Percentiles rank a stretch among this genome's conserved stretches.
phyloP scores from a whole-genome alignment of 1,284 basidiomycete genomes.

The Hymenochaete sp. region DNA sequence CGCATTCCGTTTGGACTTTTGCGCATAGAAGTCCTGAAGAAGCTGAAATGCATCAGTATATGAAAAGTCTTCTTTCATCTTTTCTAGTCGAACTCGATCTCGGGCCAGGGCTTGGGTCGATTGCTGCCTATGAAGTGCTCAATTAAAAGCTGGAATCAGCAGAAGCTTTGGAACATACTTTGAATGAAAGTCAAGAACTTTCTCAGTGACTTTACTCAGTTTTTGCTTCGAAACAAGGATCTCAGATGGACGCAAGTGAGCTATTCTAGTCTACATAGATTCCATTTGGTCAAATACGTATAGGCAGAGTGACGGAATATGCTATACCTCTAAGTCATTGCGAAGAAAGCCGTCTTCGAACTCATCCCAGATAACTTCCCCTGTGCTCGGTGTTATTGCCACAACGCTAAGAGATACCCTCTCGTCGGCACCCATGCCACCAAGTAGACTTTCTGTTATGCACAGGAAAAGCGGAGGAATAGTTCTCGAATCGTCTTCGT shows the following conservation, averaged over 20 bases:
- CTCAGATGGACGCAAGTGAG: slow-evolving; percentile 80
- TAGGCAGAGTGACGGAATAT: not conserved
- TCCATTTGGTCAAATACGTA: not conserved
- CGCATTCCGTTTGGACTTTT: slow-evolving; percentile 35
- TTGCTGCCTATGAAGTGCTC: not conserved
- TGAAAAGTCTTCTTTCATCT: slow-evolving; percentile 45
- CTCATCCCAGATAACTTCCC: slow-evolving; percentile 88
- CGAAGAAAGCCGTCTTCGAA: slow-evolving; percentile 74
- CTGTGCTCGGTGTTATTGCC: slow-evolving; percentile 78
- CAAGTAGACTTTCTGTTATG: slow-evolving; percentile 57
- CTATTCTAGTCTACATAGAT: slow-evolving; percentile 59
- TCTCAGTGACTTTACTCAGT: slow-evolving; percentile 69
- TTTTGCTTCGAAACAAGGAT: slow-evolving; percentile 57
- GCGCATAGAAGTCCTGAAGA: slow-evolving; percentile 66
- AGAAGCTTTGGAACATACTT: slow-evolving; percentile 32
- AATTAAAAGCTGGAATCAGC: not conserved
- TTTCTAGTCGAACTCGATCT: slow-evolving; percentile 49
- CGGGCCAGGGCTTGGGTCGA: slow-evolving; percentile 36
- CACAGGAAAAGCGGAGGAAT: slow-evolving; percentile 53
- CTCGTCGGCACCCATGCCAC: slow-evolving; percentile 45
- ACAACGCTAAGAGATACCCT: slow-evolving; percentile 66
- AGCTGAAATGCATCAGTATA: slow-evolving; percentile 70
- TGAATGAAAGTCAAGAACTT: slow-evolving; percentile 65
- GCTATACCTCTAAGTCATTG: slow-evolving; percentile 73
- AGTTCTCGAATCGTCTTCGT: slow-evolving; percentile 51